A percentile compares a stretch with the other conserved stretches of the same genome.
Conservation (phyloP, 2,329 filamentous ascomycete species). For the Pseudodiploospora longispora region DNA sequence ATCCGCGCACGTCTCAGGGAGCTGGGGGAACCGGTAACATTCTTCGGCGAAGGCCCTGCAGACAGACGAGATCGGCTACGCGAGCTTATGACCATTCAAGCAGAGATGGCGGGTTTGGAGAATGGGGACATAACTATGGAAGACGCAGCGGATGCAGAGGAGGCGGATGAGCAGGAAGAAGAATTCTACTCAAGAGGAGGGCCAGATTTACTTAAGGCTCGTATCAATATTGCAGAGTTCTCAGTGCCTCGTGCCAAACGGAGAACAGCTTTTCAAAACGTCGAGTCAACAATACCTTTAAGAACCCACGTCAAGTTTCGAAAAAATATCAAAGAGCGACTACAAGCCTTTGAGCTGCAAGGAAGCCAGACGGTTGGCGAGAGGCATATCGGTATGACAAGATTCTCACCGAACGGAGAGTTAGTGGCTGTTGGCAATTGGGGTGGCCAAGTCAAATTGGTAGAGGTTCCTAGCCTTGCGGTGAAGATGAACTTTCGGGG, state of each 20-base stretch:
- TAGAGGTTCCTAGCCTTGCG: conserved; percentile 75
- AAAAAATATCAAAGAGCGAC: conserved; percentile 75
- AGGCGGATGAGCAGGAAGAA: conserved; percentile 70
- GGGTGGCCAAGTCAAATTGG: conserved; percentile 79
- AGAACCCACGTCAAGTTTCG: conserved; percentile 89
- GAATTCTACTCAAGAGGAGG: conserved; percentile 91
- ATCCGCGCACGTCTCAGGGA: conserved; percentile 76
- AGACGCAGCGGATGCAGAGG: conserved; percentile 51
- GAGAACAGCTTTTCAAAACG: conserved; percentile 67
- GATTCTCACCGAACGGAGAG: conserved; percentile 80
- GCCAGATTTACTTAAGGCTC: conserved; percentile 63
- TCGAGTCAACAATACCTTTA: conserved; percentile 74
- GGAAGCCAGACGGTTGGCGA: conserved; percentile 91
- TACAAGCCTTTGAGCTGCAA: conserved; percentile 81
- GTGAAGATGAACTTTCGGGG: conserved; percentile 69
- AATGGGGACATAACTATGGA: conserved; percentile 54
- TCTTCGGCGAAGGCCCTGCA: conserved; percentile 83
- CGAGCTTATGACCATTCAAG: conserved; percentile 66
- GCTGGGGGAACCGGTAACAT: conserved; percentile 84
- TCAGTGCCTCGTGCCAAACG: conserved; percentile 76
- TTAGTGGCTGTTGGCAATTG: conserved; percentile 86
- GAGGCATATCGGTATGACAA: conserved; percentile 81
- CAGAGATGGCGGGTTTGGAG: conserved; percentile 51
- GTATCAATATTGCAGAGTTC: conserved; percentile 72
- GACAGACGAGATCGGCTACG: conserved; percentile 83